Conservation (phyloP, 495 filamentous ascomycete species). For the Aspergillus avenaceus region DNA sequence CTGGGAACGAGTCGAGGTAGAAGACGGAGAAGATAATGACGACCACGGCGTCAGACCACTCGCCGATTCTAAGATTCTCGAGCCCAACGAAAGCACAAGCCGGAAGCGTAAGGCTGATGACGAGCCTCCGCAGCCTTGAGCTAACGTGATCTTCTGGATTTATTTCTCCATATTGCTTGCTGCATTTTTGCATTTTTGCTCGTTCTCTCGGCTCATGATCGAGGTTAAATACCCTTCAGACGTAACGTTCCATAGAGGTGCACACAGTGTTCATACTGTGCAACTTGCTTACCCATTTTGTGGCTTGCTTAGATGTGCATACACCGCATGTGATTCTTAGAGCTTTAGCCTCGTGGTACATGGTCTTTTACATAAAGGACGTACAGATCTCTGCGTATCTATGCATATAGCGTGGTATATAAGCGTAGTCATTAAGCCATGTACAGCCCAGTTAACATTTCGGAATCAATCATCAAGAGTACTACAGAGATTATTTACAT, state of each 20-base stretch:
- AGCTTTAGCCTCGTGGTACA: constrained; percentile 9
- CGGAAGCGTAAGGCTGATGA: constrained; percentile 41
- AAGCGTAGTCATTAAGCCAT: no score
- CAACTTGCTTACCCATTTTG: background rate
- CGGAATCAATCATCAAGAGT: no score
- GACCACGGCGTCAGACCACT: constrained; percentile 34
- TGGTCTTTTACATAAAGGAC: background rate
- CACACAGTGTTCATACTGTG: no score
- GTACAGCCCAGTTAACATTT: no score
- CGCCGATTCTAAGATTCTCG: constrained; percentile 27
- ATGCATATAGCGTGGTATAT: no score
- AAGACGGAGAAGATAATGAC: constrained; percentile 32
- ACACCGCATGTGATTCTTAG: background rate
- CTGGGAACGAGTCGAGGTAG: constrained; percentile 44
- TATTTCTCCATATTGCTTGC: constrained; percentile 13
- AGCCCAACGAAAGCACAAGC: constrained; percentile 19
- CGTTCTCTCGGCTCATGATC: background rate
- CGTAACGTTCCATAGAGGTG: background rate
- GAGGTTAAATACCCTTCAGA: background rate
- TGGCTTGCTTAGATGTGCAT: constrained; percentile 6
- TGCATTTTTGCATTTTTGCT: background rate
- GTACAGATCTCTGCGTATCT: background rate
- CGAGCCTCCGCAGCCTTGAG: constrained; percentile 23
- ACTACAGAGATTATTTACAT: background rate
- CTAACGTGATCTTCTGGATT: constrained; percentile 12